These are phyloP conservation scores for Dictyostelium purpureum DNA, from an alignment of 78 protist genomes.

Conservation along the genomic window DNA sequence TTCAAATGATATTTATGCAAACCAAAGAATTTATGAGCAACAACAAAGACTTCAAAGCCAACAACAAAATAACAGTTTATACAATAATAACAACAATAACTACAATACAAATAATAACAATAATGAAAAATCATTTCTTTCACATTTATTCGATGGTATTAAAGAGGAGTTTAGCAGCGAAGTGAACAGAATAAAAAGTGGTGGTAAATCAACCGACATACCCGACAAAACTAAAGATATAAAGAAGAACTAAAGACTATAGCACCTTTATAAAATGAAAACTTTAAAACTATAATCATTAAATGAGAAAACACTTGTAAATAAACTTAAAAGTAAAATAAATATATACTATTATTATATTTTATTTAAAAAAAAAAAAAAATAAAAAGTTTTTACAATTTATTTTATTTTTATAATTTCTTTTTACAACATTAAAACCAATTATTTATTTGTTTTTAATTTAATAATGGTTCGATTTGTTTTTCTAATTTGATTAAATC, in stretches of 20 bases:
- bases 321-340: too few species aligned
- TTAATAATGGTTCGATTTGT: conserved; percentile 22
- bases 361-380: too few species aligned
- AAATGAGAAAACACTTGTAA: too few species aligned
- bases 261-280: too few species aligned
- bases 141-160: neutral
- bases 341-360: too few species aligned
- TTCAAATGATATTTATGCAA: neutral
- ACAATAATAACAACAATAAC: neutral
- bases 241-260: too few species aligned
- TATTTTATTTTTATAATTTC: too few species aligned
- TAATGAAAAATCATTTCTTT: neutral
- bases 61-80: neutral
- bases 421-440: too few species aligned
- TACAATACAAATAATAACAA: neutral
- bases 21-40: conserved; percentile 14
- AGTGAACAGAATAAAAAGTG: neutral
- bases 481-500: conserved; percentile 87
- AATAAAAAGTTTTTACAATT: too few species aligned
- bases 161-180: conserved; percentile 6
- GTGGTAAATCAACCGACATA: too few species aligned
- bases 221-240: too few species aligned
- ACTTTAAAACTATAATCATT: too few species aligned
- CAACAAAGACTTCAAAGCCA: conserved; percentile 9
- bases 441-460: neutral